Percentiles rank a stretch among this genome's conserved stretches.
Evolutionary conservation across 2,329 filamentous ascomycete genomes (phyloP).

Genomic region (Aspergillus melleus): DNA sequence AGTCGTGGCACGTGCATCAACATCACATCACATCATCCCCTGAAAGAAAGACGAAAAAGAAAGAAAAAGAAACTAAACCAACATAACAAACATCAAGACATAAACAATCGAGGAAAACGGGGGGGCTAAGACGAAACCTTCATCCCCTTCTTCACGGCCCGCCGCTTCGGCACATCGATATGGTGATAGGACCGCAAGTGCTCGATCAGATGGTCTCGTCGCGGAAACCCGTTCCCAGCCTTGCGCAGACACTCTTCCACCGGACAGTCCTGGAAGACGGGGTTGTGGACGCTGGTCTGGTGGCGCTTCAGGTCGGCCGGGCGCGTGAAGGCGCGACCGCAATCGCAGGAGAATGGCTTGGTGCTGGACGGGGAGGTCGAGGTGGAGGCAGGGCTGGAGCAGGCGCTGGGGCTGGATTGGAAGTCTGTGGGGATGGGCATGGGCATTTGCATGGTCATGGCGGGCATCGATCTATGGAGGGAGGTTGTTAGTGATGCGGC

Average conservation of each 20-base stretch:
- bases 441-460: not conserved
- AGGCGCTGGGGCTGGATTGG: not conserved
- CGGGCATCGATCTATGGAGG: not conserved
- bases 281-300: conserved; percentile 47
- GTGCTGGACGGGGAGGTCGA: not conserved
- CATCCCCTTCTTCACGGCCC: conserved; percentile 28
- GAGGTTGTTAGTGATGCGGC: not conserved
- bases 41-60: not conserved
- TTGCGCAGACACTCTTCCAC: conserved; percentile 47
- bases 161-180: conserved; percentile 45
- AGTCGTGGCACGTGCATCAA: not conserved
- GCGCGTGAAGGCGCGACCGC: conserved; percentile 45
- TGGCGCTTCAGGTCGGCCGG: conserved; percentile 53
- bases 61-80: not conserved
- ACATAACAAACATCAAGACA: not conserved
- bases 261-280: conserved; percentile 46
- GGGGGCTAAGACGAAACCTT: conserved; percentile 15
- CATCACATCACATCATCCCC: not conserved
- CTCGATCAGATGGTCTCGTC: conserved; percentile 59
- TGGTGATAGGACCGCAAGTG: conserved; percentile 59
- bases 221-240: conserved; percentile 52
- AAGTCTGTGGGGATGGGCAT: not conserved
- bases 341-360: conserved; percentile 36
- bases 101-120: conserved; percentile 6
- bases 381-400: not conserved